A percentile compares a stretch with the other conserved stretches of the same genome.
These are phyloP conservation scores for Penicillium steckii DNA, from an alignment of 495 filamentous ascomycete genomes.

Conservation along the genomic window DNA sequence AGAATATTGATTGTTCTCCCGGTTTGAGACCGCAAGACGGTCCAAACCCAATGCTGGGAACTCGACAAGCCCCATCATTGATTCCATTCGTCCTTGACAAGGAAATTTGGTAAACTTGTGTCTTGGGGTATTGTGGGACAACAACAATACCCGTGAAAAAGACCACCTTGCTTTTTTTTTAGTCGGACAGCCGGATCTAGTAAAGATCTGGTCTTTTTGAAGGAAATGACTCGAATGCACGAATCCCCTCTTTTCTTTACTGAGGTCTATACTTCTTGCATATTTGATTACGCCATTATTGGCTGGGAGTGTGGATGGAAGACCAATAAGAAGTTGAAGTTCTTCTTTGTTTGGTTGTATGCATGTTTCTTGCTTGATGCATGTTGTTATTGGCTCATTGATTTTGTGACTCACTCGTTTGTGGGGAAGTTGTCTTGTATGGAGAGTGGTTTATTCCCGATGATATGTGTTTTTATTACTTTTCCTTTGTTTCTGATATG, in stretches of 20 bases:
- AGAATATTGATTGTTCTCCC: slow-evolving; percentile 17
- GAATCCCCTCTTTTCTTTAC: background rate
- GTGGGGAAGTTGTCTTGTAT: slow-evolving; percentile 10
- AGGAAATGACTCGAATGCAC: slow-evolving; percentile 2
- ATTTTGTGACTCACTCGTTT: slow-evolving; percentile 19
- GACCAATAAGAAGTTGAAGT: slow-evolving; percentile 17
- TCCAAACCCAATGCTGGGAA: slow-evolving; percentile 6
- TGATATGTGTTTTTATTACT: background rate
- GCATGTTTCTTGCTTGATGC: slow-evolving; percentile 2
- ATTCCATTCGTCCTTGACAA: background rate
- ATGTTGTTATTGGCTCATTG: slow-evolving; percentile 15
- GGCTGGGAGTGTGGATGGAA: slow-evolving; percentile 1
- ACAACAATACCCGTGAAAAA: slow-evolving; percentile 15
- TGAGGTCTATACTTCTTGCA: slow-evolving; percentile 12
- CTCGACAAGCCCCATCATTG: background rate
- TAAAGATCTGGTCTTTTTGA: slow-evolving; percentile 9
- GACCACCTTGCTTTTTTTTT: slow-evolving; percentile 4
- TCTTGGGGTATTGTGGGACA: slow-evolving; percentile 18
- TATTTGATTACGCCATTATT: slow-evolving; percentile 15
- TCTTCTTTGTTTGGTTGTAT: slow-evolving; percentile 13
- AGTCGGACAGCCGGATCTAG: slow-evolving; percentile 14
- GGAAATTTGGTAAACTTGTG: background rate
- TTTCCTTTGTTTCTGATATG: slow-evolving; percentile 10
- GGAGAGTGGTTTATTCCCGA: background rate
- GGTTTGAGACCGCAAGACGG: slow-evolving; percentile 12